These are phyloP conservation scores for Coix lacrymajobi DNA, from an alignment of 176 grass and related monocot species.

Conservation along the genomic window DNA sequence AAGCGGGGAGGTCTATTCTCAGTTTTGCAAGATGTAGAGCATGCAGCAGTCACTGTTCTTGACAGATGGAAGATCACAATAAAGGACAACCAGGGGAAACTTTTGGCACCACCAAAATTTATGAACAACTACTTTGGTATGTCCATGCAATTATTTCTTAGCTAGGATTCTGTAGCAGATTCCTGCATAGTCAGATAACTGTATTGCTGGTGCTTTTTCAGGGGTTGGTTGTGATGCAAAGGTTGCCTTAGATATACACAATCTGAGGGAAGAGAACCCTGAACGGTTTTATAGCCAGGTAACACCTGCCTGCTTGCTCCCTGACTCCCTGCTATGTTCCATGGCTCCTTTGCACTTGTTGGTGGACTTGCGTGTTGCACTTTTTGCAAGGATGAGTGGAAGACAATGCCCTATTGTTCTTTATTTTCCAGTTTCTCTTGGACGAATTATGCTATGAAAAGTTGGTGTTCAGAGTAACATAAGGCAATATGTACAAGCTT, in stretches of 20 bases:
- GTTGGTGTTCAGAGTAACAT: background rate
- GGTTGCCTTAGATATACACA: slow-evolving; percentile 96
- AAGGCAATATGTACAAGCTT: background rate
- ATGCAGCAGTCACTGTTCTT: slow-evolving; percentile 67
- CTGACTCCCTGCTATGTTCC: background rate
- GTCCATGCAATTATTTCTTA: slow-evolving; percentile 19
- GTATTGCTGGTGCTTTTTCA: slow-evolving; percentile 27
- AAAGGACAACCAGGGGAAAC: slow-evolving; percentile 47
- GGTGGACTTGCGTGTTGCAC: background rate
- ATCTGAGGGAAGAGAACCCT: slow-evolving; percentile 94
- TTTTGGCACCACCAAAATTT: slow-evolving; percentile 47
- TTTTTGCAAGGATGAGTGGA: background rate
- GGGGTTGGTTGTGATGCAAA: slow-evolving; percentile 98
- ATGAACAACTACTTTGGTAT: slow-evolving; percentile 89
- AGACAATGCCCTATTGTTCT: background rate
- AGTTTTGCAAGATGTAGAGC: slow-evolving; percentile 63
- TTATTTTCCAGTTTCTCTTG: background rate
- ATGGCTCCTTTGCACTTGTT: background rate
- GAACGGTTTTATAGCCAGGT: slow-evolving; percentile 96
- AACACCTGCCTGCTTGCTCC: slow-evolving; percentile 1
- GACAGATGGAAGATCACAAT: slow-evolving; percentile 73
- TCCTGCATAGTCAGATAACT: background rate
- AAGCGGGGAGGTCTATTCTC: slow-evolving; percentile 59
- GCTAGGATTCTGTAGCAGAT: background rate
- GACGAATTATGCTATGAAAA: slow-evolving; percentile 1